Base-by-base conservation (phyloP, 2,329 filamentous ascomycete species). In the Fusarium liriodendri region DNA sequence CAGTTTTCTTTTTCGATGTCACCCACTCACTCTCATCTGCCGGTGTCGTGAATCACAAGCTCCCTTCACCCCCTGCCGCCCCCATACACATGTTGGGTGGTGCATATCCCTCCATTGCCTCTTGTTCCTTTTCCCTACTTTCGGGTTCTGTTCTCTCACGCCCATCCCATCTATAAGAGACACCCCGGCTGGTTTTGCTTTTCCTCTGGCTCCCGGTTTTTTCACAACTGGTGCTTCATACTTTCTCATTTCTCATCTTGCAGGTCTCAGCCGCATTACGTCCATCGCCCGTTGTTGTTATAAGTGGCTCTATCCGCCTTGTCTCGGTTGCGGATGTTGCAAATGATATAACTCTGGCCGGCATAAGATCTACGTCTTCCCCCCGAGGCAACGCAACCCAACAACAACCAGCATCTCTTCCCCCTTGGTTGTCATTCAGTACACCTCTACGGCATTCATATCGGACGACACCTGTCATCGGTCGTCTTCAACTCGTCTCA, bases 111-210 rank as follows among this genome's bases (percentile, higher is more conserved):
- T 72, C 68, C 59, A 47, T 45, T 45, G 40, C 62, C 47, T 50
- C 25, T 71, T 64, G 59, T 65, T 59, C 47, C 62, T 58, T 61
- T 55, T 68, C 59, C 64, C 59, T 65, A 29, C 29, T 70, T 50
- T 61, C 35, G 42, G 50, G 54, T 68, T 68, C n/a, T 64, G 54
- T 70, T 37, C 14, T 64, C 52, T 25, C 65, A 63, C 61, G 45
- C 64, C 55, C 25, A 50, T 47, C 66, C 40, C 55, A 63, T 54
- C 54, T 69, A 70, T 75, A 73, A 66, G 60, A 69, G 64, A 67
- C 62, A 62, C 58, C 67, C 72, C 59, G 55, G 38, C 63, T 54
- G 18, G 57, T 66, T 72, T 77, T 77, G 72, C 74, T 77, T 74
- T 75, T 73, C 63, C 52, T 65, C 42, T 67, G 40, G 40, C 74